These are phyloP conservation scores for Leishmania major DNA, from an alignment of 208 protist genomes.

Conservation along the genomic window DNA sequence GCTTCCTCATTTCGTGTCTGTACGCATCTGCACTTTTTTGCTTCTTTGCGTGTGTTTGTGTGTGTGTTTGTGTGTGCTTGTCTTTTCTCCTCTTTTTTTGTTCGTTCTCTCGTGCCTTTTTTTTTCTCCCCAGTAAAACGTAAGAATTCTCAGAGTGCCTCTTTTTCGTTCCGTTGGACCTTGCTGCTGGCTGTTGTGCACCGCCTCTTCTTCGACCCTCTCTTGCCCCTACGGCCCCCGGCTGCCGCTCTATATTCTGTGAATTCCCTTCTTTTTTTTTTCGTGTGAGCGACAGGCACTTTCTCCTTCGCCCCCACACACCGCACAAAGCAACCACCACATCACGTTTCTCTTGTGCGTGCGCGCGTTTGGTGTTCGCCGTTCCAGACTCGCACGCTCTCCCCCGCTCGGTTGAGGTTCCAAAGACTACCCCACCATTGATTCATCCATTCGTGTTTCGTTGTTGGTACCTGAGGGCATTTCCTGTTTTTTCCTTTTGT, in stretches of 20 bases:
- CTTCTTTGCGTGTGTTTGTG: background rate
- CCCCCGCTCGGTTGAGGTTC: background rate
- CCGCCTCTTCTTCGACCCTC: background rate
- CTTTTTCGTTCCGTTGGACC: background rate
- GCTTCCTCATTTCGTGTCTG: background rate
- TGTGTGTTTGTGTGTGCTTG: background rate
- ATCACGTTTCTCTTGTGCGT: background rate
- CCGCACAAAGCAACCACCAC: background rate
- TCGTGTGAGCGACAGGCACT: too few species aligned
- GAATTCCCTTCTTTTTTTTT: background rate
- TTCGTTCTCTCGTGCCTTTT: background rate
- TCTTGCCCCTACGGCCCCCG: background rate
- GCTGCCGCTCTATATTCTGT: background rate
- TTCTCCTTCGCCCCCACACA: background rate
- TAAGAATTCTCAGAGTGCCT: background rate
- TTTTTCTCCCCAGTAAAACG: background rate
- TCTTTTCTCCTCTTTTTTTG: conserved; percentile 1
- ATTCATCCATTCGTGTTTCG: background rate
- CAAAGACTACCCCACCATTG: background rate
- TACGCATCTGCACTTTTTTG: background rate
- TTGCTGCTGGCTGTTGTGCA: background rate
- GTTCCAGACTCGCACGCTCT: background rate
- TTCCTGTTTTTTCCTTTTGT: background rate
- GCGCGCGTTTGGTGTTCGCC: background rate
- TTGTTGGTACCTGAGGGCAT: background rate